phyloP scores from a whole-genome alignment of 148 eudicot species.

The Diospyros lotus region DNA sequence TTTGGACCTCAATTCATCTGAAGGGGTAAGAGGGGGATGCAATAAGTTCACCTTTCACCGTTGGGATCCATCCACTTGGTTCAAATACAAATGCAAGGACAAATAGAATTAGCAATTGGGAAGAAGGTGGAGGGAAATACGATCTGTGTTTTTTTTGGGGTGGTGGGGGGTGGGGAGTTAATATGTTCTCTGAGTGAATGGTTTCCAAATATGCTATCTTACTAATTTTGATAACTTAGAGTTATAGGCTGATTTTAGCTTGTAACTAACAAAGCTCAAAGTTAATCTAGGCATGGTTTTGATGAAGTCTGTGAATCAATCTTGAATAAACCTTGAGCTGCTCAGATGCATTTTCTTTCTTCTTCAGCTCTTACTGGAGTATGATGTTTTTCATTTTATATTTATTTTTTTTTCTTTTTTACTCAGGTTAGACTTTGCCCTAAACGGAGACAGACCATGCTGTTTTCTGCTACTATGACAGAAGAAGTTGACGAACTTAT shows the following conservation, averaged over 20 bases:
- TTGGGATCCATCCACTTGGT: too few species aligned
- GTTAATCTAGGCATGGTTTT: background rate
- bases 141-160: too few species aligned
- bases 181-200: too few species aligned
- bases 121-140: too few species aligned
- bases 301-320: background rate
- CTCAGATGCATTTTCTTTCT: background rate
- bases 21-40: too few species aligned
- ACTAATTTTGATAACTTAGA: background rate
- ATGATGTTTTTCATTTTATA: background rate
- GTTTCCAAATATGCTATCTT: background rate
- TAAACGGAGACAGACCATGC: slow-evolving; percentile 93
- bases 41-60: too few species aligned
- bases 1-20: too few species aligned
- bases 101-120: too few species aligned
- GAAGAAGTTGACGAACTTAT: slow-evolving; percentile 77
- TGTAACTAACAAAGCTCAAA: background rate
- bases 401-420: slow-evolving; percentile 1
- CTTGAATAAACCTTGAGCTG: background rate
- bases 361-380: background rate
- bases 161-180: too few species aligned
- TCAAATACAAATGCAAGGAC: too few species aligned
- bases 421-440: slow-evolving; percentile 74
- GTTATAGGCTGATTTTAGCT: slow-evolving; percentile 4
- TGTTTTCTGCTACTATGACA: slow-evolving; percentile 96